Percentiles rank a stretch among this genome's conserved stretches.
phyloP scores from a whole-genome alignment of 257 asterid species.

The Plectranthus barbatus region DNA sequence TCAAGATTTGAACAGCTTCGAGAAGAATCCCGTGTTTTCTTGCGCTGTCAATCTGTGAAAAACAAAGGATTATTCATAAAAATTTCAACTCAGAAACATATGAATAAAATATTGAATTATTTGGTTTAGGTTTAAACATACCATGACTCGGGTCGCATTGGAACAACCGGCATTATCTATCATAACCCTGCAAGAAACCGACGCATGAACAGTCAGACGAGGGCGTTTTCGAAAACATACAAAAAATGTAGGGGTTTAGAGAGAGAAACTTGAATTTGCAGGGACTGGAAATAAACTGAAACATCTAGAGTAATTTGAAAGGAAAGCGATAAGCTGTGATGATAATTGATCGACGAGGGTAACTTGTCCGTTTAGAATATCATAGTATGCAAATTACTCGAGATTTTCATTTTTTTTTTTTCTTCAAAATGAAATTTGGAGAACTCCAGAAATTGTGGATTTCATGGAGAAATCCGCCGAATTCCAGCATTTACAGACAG shows the following conservation, averaged over 20 bases:
- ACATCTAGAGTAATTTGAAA: slow-evolving; percentile 18
- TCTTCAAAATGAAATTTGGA: background rate
- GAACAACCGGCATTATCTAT: slow-evolving; percentile 84
- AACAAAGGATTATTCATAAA: background rate
- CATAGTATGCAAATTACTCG: background rate
- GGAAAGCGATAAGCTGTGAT: slow-evolving; percentile 17
- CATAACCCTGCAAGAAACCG: slow-evolving; percentile 60
- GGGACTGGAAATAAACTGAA: background rate
- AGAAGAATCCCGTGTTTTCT: slow-evolving; percentile 79
- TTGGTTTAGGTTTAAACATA: background rate
- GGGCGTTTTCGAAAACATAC: slow-evolving; percentile 7
- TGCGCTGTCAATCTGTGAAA: slow-evolving; percentile 77
- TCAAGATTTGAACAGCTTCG: slow-evolving; percentile 79
- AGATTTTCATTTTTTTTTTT: background rate
- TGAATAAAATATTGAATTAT: background rate
- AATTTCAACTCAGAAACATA: background rate
- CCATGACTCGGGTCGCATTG: slow-evolving; percentile 76
- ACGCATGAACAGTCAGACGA: slow-evolving; percentile 19
- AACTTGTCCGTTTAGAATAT: background rate
- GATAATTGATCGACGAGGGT: background rate
- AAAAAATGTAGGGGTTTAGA: background rate
- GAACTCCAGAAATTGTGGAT: background rate
- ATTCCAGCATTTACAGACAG: too few species aligned
- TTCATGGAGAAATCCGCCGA: too few species aligned
- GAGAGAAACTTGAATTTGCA: background rate